These are phyloP conservation scores for Erucastrum elatum DNA, from an alignment of 345 rosid species.

Conservation along the genomic window DNA sequence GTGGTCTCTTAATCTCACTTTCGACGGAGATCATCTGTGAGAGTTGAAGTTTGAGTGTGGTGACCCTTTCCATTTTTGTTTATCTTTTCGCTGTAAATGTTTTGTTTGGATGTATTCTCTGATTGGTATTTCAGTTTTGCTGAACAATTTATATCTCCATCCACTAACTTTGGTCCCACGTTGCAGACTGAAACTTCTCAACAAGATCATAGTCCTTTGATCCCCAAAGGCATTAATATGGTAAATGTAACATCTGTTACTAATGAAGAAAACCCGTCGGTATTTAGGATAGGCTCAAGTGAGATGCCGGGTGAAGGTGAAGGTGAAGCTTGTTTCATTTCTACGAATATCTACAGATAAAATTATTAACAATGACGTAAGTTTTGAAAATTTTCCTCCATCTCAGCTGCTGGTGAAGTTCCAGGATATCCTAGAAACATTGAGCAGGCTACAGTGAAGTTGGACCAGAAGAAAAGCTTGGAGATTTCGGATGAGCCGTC, in stretches of 20 bases:
- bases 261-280: constrained; percentile 46
- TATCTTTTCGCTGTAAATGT: constrained; percentile 5
- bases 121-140: constrained; percentile 9
- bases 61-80: background rate
- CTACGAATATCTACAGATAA: constrained; percentile 44
- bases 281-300: constrained; percentile 37
- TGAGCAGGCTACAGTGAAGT: constrained; percentile 48
- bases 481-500: constrained; percentile 55
- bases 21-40: background rate
- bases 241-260: constrained; percentile 41
- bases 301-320: constrained; percentile 48
- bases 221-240: constrained; percentile 42
- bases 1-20: background rate
- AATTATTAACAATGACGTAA: constrained; percentile 34
- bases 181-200: constrained; percentile 59
- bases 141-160: background rate
- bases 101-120: constrained; percentile 10
- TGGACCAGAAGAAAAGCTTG: constrained; percentile 40
- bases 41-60: constrained; percentile 20
- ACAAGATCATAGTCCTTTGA: constrained; percentile 48
- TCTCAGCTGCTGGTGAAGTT: constrained; percentile 44
- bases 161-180: background rate
- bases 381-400: constrained; percentile 40
- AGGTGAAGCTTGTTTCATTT: constrained; percentile 33
- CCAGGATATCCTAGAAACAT: constrained; percentile 39